Base-by-base conservation (phyloP, 2,329 filamentous ascomycete genomes). In the Fusarium subglutinans region DNA sequence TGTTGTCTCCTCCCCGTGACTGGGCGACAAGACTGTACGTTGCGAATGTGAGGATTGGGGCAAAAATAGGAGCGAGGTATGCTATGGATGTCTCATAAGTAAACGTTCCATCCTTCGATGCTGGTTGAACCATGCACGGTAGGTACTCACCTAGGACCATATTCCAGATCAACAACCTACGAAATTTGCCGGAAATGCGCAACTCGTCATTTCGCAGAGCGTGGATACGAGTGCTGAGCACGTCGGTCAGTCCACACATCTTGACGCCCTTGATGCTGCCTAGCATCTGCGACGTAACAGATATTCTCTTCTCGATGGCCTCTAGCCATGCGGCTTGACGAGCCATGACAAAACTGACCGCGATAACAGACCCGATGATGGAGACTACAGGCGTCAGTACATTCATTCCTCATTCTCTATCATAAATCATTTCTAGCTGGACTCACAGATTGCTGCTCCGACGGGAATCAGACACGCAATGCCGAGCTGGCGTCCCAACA, bases 401-500 rank as follows among this genome's bases (percentile, higher is more conserved):
- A 37, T 35, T 35, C 14, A 33, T 13, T 13, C 12, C 33, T 33
- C 12, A 33, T 37, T 37, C 8, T 37, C 14, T 9, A 37, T 17
- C 15, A 37, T 37, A 8, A 3, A 37, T 37, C 8, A 37, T 18
- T 18, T 18, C 35, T 37, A 37, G 17, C 2, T 17, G 35, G 17
- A 37, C 72, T 70, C 26, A 75, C 72, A 59, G 33, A 75, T 70
- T 1, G 72, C 61, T 53, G 72, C 72, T 33, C 72, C 72, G 0
- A 75, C 66, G 10, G 73, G 72, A 26, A 73, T 70, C 0, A 76
- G 55, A 22, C 72, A 67, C 2, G 68, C 60, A 12, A 75, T 26
- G 0, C 74, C 74, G 1, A 76, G 76, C 54, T 87, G 82, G 15
- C 77, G 76, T 22, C 86, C 80, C 1, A 90, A 76, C 0, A 89